phyloP scores from a whole-genome alignment of 2,329 filamentous ascomycete species.

The Epichloe elymi region DNA sequence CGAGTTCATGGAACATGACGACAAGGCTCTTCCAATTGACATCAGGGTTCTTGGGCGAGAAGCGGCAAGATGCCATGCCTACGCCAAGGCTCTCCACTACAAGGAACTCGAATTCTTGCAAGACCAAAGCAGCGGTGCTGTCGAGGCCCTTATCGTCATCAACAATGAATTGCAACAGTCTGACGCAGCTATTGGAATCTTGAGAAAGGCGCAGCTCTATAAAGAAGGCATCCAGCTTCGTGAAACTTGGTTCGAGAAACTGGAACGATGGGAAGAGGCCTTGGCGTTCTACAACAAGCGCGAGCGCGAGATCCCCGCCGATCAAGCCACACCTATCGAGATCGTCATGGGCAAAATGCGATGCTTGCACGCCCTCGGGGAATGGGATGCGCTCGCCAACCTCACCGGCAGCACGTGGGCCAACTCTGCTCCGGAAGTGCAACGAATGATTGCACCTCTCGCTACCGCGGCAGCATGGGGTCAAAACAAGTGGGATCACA shows the following conservation, averaged over 20 bases:
- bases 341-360: conserved; percentile 99
- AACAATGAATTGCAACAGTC: conserved; percentile 99
- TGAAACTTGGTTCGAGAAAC: conserved; percentile 97
- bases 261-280: conserved; percentile 97
- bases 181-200: conserved; percentile 93
- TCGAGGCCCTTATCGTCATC: conserved; percentile 96
- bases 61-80: conserved; percentile 92
- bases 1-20: conserved; percentile 99
- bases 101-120: conserved; percentile 98
- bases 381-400: conserved; percentile 88
- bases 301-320: conserved; percentile 52
- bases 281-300: conserved; percentile 82
- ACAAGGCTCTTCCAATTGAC: conserved; percentile 95
- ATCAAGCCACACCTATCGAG: conserved; percentile 58
- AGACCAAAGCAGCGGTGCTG: conserved; percentile 87
- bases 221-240: conserved; percentile 86
- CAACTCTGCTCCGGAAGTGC: conserved; percentile 74
- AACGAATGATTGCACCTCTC: conserved; percentile 80
- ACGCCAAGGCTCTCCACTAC: conserved; percentile 95
- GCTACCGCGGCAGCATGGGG: conserved; percentile 96
- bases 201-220: conserved; percentile 90
- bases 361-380: conserved; percentile 88
- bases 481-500: conserved; percentile 89
- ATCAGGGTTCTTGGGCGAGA: conserved; percentile 90
- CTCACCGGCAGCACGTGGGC: conserved; percentile 90